Conservation (phyloP, 2,329 filamentous ascomycete species). For the Colletotrichum sp. region DNA sequence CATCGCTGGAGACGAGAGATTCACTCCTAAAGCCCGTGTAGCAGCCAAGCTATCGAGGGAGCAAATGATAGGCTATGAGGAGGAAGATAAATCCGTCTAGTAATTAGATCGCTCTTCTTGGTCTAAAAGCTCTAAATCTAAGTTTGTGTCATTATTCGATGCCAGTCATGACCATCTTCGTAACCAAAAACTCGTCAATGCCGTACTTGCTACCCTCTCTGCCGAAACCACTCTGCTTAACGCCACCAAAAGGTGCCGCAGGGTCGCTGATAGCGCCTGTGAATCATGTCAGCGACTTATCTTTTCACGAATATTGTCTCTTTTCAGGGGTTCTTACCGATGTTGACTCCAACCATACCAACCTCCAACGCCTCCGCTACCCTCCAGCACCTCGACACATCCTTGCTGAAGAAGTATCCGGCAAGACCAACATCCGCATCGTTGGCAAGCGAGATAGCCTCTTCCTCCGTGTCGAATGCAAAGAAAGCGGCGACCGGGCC, state of each 20-base stretch:
- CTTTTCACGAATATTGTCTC: accelerated
- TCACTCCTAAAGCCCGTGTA: neutral
- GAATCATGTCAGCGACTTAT: neutral
- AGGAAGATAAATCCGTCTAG: neutral
- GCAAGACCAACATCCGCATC: slow-evolving; percentile 67
- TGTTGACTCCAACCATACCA: slow-evolving; percentile 63
- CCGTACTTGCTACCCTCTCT: slow-evolving; percentile 47
- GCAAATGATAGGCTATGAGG: neutral
- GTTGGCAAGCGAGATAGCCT: slow-evolving; percentile 48
- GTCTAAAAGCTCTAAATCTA: neutral
- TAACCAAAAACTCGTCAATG: slow-evolving; percentile 22
- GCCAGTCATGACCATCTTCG: slow-evolving; percentile 22
- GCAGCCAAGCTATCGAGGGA: neutral
- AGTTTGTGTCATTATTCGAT: neutral
- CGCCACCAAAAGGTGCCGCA: slow-evolving; percentile 49
- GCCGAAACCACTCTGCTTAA: slow-evolving; percentile 54
- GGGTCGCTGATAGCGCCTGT: slow-evolving; percentile 36
- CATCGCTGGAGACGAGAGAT: neutral
- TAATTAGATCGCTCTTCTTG: neutral
- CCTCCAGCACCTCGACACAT: slow-evolving; percentile 55
- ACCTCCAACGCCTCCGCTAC: slow-evolving; percentile 63
- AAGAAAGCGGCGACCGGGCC: slow-evolving; percentile 49
- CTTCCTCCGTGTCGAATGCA: slow-evolving; percentile 46
- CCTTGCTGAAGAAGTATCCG: slow-evolving; percentile 65
- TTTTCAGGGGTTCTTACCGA: slow-evolving; percentile 37